phyloP scores from a whole-genome alignment of 2,329 filamentous ascomycete genomes.

The Fonsecaea multimorphosa region DNA sequence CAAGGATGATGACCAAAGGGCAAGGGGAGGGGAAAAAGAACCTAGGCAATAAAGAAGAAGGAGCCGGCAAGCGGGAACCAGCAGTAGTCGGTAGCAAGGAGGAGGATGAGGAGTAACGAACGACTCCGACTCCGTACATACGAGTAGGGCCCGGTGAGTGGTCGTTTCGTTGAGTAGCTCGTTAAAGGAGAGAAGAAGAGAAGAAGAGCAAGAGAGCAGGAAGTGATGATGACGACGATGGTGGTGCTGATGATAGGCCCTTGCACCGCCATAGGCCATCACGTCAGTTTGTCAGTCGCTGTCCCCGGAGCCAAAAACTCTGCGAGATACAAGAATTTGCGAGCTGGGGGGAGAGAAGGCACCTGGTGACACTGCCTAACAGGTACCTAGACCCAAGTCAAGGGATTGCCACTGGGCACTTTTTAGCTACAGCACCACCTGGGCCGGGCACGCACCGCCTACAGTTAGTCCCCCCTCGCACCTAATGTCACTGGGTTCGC shows the following conservation, averaged over 20 bases:
- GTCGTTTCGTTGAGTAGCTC: neutral
- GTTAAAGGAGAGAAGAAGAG: too few species aligned
- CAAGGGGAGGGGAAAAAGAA: neutral
- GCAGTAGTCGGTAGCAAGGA: neutral
- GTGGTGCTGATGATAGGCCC: too few species aligned
- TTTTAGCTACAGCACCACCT: neutral
- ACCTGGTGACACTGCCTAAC: too few species aligned
- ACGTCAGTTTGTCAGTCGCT: too few species aligned
- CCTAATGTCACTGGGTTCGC: neutral
- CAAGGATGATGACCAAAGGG: neutral
- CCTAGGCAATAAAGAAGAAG: constrained; percentile 3
- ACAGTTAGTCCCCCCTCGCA: neutral
- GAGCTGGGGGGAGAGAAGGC: too few species aligned
- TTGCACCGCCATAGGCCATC: too few species aligned
- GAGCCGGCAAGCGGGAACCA: neutral
- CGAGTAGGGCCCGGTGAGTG: neutral
- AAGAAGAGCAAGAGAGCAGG: too few species aligned
- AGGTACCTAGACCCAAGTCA: too few species aligned
- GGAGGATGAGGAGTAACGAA: neutral
- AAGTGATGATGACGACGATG: too few species aligned
- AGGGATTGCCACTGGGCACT: constrained; percentile 1
- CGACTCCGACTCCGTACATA: neutral
- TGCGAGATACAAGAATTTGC: too few species aligned
- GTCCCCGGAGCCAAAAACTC: too few species aligned
- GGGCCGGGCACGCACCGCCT: neutral